Conservation (phyloP, 495 filamentous ascomycete genomes). For the Penicillium canariense region DNA sequence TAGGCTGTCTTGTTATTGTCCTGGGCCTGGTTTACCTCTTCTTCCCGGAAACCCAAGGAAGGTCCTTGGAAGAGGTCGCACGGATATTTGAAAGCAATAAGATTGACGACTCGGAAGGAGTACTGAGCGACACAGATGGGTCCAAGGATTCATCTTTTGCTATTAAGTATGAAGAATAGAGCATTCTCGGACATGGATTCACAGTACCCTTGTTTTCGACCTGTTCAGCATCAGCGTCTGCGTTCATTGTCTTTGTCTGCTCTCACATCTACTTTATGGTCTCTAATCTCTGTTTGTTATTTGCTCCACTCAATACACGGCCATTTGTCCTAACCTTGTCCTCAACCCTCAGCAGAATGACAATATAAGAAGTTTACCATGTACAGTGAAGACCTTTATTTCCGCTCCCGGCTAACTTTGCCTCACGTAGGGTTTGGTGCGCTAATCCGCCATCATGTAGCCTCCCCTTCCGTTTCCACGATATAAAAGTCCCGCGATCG, state of each 20-base stretch:
- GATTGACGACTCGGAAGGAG: not conserved
- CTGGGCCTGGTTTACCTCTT: constrained; percentile 6
- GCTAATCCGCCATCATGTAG: too few relatives aligned
- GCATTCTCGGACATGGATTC: not conserved
- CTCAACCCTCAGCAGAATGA: too few relatives aligned
- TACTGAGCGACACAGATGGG: constrained; percentile 2
- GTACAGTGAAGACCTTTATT: too few relatives aligned
- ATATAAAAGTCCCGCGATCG: too few relatives aligned
- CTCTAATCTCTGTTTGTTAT: not conserved
- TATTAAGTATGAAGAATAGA: constrained; percentile 8
- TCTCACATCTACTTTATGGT: not conserved
- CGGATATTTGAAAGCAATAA: constrained; percentile 6
- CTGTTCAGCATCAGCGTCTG: constrained; percentile 4
- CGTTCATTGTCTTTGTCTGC: not conserved
- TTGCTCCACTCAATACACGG: not conserved
- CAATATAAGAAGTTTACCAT: too few relatives aligned
- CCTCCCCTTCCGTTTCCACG: too few relatives aligned
- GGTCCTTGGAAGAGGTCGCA: constrained; percentile 7
- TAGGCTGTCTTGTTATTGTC: constrained; percentile 7
- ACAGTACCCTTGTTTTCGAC: not conserved
- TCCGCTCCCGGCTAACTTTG: too few relatives aligned
- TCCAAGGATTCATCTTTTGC: constrained; percentile 5
- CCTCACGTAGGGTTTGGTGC: too few relatives aligned
- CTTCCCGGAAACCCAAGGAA: constrained; percentile 12
- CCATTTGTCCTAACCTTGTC: not conserved